Conservation (phyloP, 257 asterid species). For the Solanum etuberosum region DNA sequence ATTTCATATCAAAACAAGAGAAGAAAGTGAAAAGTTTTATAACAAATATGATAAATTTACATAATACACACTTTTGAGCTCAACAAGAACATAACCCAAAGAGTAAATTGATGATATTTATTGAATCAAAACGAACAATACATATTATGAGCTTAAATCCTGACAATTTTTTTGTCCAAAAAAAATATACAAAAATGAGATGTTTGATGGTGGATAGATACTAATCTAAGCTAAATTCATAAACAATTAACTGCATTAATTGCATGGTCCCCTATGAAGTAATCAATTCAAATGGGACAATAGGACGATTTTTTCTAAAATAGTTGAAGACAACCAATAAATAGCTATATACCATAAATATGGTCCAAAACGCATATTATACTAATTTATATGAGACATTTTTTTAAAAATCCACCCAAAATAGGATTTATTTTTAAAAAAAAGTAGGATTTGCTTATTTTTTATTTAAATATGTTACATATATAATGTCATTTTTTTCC, state of each 20-base stretch:
- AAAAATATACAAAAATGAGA: neutral
- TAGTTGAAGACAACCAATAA: neutral
- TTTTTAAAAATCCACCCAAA: neutral
- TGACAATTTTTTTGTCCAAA: neutral
- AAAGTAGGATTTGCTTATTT: neutral
- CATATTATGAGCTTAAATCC: no score
- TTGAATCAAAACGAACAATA: neutral
- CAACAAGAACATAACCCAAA: no score
- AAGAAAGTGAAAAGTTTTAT: neutral
- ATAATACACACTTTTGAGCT: neutral
- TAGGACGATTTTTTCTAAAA: neutral
- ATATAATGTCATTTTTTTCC: neutral
- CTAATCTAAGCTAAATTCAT: neutral
- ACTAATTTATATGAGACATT: neutral
- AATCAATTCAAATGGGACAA: neutral
- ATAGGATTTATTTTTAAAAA: neutral
- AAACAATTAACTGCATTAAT: neutral
- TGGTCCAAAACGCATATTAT: neutral
- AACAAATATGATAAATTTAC: neutral
- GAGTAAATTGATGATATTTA: neutral
- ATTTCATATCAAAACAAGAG: neutral
- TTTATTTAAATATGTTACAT: no score
- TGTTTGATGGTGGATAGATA: neutral
- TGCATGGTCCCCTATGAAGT: neutral
- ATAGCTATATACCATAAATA: neutral